A percentile compares a stretch with the other conserved stretches of the same genome.
These are phyloP conservation scores for Camellia granthamiana DNA, from an alignment of 148 eudicot genomes.

Conservation along the genomic window DNA sequence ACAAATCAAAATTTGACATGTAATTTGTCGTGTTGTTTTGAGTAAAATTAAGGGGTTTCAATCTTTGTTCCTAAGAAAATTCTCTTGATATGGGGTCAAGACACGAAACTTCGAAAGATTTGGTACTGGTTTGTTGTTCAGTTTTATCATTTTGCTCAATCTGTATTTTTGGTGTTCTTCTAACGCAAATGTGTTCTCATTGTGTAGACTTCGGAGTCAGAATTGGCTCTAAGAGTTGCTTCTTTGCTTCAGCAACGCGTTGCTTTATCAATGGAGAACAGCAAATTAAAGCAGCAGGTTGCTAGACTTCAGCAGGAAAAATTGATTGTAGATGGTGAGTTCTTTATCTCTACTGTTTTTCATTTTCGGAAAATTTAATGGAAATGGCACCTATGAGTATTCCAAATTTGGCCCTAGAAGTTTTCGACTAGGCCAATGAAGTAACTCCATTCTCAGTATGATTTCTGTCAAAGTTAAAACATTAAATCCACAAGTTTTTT, in stretches of 20 bases:
- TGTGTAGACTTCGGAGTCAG: slow-evolving; percentile 61
- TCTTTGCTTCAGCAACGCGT: slow-evolving; percentile 49
- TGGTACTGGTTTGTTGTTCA: neutral
- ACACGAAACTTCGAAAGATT: too few relatives aligned
- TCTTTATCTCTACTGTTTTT: neutral
- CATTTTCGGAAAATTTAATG: neutral
- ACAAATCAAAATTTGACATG: too few relatives aligned
- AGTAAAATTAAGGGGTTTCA: too few relatives aligned
- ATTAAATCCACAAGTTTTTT: neutral
- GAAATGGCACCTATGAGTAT: neutral
- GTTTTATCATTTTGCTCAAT: neutral
- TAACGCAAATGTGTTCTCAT: neutral
- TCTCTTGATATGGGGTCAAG: too few relatives aligned
- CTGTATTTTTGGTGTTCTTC: slow-evolving; percentile 3
- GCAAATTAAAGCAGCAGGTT: slow-evolving; percentile 54
- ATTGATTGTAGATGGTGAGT: slow-evolving; percentile 51
- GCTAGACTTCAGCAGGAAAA: slow-evolving; percentile 44
- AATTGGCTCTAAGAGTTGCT: slow-evolving; percentile 46
- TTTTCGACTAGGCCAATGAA: neutral
- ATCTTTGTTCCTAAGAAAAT: too few relatives aligned
- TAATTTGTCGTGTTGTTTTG: too few relatives aligned
- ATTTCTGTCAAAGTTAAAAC: neutral
- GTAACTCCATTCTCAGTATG: neutral
- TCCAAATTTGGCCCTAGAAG: neutral
- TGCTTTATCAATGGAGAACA: slow-evolving; percentile 61